These are phyloP conservation scores for Umbelopsis sp. DNA, from an alignment of 371 early-diverging fungal species.

Conservation along the genomic window DNA sequence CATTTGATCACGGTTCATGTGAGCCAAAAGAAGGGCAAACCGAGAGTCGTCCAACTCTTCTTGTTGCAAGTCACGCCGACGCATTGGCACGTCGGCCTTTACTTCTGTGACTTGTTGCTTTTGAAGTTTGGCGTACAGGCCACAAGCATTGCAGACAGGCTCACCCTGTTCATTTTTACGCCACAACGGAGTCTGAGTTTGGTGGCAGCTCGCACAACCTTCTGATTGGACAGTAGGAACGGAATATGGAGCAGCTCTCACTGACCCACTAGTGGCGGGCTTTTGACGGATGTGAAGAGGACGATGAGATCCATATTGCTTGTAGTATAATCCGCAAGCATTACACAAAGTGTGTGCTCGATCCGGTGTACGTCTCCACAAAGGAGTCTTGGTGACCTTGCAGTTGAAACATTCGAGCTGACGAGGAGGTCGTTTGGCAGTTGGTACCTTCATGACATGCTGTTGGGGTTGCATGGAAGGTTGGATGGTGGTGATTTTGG, in stretches of 20 bases:
- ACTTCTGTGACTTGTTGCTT: constrained; percentile 53
- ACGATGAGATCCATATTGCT: constrained; percentile 74
- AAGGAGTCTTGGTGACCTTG: constrained; percentile 75
- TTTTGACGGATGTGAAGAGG: constrained; percentile 67
- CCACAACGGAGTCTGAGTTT: constrained; percentile 90
- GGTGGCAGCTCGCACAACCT: constrained; percentile 78
- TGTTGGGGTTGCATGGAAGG: constrained; percentile 16
- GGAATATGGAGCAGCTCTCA: constrained; percentile 27
- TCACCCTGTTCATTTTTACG: constrained; percentile 79
- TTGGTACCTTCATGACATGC: constrained; percentile 14
- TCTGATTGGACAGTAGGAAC: constrained; percentile 19
- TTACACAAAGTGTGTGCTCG: constrained; percentile 81
- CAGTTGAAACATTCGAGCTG: constrained; percentile 82
- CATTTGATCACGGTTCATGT: constrained; percentile 36
- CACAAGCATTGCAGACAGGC: constrained; percentile 92
- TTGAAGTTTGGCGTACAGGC: constrained; percentile 81
- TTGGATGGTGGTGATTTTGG: constrained; percentile 26
- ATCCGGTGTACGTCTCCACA: constrained; percentile 83
- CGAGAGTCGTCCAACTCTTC: constrained; percentile 31
- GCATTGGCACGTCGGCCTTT: background rate
- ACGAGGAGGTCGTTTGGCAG: constrained; percentile 38
- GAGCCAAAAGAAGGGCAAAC: constrained; percentile 37
- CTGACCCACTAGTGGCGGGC: constrained; percentile 25
- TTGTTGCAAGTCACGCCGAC: constrained; percentile 7
- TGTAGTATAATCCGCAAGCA: constrained; percentile 84